Conservation (phyloP, 495 filamentous ascomycete genomes). For the Penicillium macrosclerotiorum region DNA sequence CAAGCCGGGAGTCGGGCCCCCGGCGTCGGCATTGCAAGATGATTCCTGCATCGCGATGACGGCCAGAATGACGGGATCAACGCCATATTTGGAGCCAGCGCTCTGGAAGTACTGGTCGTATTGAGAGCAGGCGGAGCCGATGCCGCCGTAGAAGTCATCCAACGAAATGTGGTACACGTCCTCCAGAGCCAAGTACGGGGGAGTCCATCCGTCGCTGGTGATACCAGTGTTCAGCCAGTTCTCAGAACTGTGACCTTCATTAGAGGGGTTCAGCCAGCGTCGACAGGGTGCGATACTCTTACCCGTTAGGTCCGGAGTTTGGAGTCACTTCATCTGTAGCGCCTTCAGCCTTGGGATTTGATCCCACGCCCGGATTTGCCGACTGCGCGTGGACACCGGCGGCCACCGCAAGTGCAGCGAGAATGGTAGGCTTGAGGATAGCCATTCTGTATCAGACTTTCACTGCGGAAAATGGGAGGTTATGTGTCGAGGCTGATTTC, state of each 20-base stretch:
- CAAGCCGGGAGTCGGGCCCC: constrained; percentile 30
- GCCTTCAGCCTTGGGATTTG: constrained; percentile 27
- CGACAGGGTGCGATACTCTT: background rate
- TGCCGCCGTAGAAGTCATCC: constrained; percentile 22
- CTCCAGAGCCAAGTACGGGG: constrained; percentile 28
- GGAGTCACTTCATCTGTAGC: constrained; percentile 29
- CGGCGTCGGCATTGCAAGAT: constrained; percentile 32
- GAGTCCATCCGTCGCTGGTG: constrained; percentile 27
- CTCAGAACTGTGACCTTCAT: constrained; percentile 21
- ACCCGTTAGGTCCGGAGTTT: constrained; percentile 29
- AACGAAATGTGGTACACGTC: constrained; percentile 27
- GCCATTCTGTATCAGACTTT: constrained; percentile 7
- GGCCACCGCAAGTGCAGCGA: constrained; percentile 10
- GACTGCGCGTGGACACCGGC: constrained; percentile 18
- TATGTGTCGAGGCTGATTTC: too few species aligned
- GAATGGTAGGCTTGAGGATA: constrained; percentile 7
- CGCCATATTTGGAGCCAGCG: constrained; percentile 23
- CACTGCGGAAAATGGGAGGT: background rate
- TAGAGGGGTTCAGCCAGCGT: background rate
- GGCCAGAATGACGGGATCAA: constrained; percentile 34
- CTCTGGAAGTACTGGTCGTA: constrained; percentile 34
- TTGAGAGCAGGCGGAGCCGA: constrained; percentile 24
- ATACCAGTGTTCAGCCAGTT: constrained; percentile 37
- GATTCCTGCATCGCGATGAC: constrained; percentile 39
- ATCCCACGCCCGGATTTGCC: constrained; percentile 24